Percentiles rank a stretch among this genome's conserved stretches.
These are phyloP conservation scores for Schrenkiella parvula DNA, from an alignment of 345 rosid species.

Conservation along the genomic window DNA sequence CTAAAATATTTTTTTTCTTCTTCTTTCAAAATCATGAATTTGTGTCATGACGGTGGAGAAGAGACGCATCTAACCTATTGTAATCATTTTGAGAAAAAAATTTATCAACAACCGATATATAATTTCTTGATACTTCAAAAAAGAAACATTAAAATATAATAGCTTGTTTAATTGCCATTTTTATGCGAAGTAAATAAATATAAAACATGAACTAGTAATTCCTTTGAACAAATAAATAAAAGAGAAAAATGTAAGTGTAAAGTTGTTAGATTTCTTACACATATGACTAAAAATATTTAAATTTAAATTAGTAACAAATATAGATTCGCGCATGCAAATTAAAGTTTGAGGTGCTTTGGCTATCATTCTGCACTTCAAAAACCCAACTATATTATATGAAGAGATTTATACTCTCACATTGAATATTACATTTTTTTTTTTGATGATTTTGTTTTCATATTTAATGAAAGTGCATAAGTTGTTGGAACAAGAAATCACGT, in stretches of 20 bases:
- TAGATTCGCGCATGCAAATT: background rate
- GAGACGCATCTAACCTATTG: background rate
- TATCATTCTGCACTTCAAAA: background rate
- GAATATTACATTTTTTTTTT: background rate
- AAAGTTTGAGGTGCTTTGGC: background rate
- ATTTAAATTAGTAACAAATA: background rate
- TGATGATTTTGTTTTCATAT: too few relatives aligned
- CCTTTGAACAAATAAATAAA: background rate
- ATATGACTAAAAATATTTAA: background rate
- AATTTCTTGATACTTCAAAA: background rate
- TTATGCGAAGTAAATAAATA: background rate
- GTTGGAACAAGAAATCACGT: background rate
- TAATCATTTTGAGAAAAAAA: background rate
- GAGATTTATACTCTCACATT: background rate
- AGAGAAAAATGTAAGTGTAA: background rate
- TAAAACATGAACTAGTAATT: background rate
- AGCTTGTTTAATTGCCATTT: background rate
- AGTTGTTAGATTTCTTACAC: background rate
- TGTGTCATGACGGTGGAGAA: background rate
- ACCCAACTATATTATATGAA: background rate
- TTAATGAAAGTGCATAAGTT: background rate
- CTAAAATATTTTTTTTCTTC: background rate
- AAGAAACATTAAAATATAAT: background rate
- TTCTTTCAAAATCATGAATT: background rate
- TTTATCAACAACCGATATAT: background rate